Percentiles rank a stretch among this genome's conserved stretches.
These are phyloP conservation scores for Nicotiana benthamiana DNA, from an alignment of 257 asterid genomes.

Conservation along the genomic window DNA sequence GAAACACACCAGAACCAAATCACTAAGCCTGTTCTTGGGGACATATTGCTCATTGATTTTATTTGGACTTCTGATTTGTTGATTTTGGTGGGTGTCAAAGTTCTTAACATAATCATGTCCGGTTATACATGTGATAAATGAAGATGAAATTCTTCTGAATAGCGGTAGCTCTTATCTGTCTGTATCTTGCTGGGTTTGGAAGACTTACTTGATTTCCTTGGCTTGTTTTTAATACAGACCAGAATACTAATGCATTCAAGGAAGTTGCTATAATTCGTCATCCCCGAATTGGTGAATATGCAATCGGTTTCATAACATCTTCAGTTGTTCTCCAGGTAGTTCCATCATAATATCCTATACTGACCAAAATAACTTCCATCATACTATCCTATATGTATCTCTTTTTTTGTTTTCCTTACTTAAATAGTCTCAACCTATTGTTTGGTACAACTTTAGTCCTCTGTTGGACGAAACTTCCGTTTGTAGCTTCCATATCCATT, in stretches of 20 bases:
- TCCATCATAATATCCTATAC: conserved; percentile 2
- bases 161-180: neutral
- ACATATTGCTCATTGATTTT: neutral
- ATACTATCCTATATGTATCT: neutral
- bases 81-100: neutral
- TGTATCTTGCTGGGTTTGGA: neutral
- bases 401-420: neutral
- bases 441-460: neutral
- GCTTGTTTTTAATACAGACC: conserved; percentile 37
- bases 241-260: conserved; percentile 87
- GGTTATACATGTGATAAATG: neutral
- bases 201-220: conserved; percentile 10
- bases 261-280: conserved; percentile 89
- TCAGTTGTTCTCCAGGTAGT: conserved; percentile 79
- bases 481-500: neutral
- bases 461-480: neutral
- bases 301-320: conserved; percentile 80
- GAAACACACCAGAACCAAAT: neutral
- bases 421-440: neutral
- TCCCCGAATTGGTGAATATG: conserved; percentile 96
- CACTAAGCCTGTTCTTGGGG: neutral
- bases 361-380: neutral
- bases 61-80: neutral
- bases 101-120: neutral
- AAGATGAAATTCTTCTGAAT: neutral